Percentiles rank a stretch among this genome's conserved stretches.
These are phyloP conservation scores for Botrytis tulipae DNA, from an alignment of 2,329 filamentous ascomycete species.

Conservation along the genomic window DNA sequence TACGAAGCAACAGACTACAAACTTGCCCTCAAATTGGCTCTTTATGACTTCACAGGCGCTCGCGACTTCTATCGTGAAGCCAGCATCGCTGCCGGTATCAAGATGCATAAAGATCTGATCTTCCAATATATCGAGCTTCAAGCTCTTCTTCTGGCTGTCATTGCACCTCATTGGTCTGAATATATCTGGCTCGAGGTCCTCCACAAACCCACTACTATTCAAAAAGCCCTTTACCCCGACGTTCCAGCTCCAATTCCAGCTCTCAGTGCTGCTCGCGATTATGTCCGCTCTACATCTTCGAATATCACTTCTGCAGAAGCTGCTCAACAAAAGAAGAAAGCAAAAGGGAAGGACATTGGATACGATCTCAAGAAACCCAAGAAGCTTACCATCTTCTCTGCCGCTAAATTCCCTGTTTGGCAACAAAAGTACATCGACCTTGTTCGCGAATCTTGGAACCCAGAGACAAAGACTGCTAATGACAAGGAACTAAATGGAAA, in stretches of 20 bases:
- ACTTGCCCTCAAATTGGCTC: conserved; percentile 77
- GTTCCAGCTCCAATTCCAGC: conserved; percentile 63
- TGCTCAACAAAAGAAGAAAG: conserved; percentile 79
- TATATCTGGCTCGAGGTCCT: conserved; percentile 93
- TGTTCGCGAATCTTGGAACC: conserved; percentile 68
- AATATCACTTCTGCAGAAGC: conserved; percentile 86
- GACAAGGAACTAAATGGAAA: conserved; percentile 78
- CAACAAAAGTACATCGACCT: conserved; percentile 87
- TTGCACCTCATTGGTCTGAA: conserved; percentile 92
- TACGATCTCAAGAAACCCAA: conserved; percentile 93
- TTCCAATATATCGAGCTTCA: conserved; percentile 83
- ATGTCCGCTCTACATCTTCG: conserved; percentile 69
- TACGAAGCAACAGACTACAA: conserved; percentile 82
- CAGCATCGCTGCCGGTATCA: conserved; percentile 70
- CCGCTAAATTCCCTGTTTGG: conserved; percentile 80
- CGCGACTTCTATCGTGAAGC: conserved; percentile 89
- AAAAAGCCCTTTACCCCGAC: conserved; percentile 73
- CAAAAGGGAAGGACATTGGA: conserved; percentile 80
- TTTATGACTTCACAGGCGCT: conserved; percentile 88
- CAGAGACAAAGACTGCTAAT: conserved; percentile 60
- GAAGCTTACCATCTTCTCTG: conserved; percentile 82
- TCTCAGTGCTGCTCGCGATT: conserved; percentile 76
- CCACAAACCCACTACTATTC: conserved; percentile 71
- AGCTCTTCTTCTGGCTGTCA: conserved; percentile 74
- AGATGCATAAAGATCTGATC: conserved; percentile 82